Conservation (phyloP, 805 yeast genomes). For the Candida vartiovaarae region DNA sequence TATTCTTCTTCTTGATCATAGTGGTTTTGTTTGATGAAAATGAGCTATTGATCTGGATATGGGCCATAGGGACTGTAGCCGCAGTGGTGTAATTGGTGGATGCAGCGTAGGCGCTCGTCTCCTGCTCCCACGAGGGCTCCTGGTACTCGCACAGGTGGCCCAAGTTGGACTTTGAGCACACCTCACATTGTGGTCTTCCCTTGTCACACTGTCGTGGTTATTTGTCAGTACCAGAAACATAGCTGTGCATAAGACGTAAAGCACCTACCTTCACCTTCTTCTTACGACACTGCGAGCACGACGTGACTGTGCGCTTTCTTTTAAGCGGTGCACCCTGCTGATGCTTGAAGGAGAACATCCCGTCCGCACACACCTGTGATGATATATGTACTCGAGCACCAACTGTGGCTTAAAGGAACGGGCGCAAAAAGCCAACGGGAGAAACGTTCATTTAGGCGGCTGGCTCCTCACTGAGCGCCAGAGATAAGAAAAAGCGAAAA, state of each 20-base stretch:
- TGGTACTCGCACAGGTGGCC: constrained; percentile 43
- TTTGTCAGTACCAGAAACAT: neutral
- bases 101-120: constrained; percentile 11
- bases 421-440: no score
- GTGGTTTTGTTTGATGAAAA: no score
- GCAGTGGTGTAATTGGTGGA: constrained; percentile 15
- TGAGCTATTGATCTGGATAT: constrained; percentile 8
- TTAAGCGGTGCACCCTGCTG: constrained; percentile 15
- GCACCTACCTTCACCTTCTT: constrained; percentile 17
- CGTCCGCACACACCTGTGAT: no score
- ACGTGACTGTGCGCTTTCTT: constrained; percentile 18
- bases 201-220: constrained; percentile 29
- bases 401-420: no score
- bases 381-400: no score
- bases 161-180: constrained; percentile 43
- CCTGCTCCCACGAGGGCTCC: constrained; percentile 53
- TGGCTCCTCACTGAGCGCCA: no score
- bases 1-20: neutral
- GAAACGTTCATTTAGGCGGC: no score
- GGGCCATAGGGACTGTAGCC: constrained; percentile 21
- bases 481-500: no score
- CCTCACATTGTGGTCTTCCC: constrained; percentile 45
- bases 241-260: neutral
- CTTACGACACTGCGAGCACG: constrained; percentile 22
- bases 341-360: neutral